Evolutionary conservation across 2,329 filamentous ascomycete species (phyloP), one percentile per base, ranked within the genome.

Genomic region (Cladophialophora carrionii): DNA sequence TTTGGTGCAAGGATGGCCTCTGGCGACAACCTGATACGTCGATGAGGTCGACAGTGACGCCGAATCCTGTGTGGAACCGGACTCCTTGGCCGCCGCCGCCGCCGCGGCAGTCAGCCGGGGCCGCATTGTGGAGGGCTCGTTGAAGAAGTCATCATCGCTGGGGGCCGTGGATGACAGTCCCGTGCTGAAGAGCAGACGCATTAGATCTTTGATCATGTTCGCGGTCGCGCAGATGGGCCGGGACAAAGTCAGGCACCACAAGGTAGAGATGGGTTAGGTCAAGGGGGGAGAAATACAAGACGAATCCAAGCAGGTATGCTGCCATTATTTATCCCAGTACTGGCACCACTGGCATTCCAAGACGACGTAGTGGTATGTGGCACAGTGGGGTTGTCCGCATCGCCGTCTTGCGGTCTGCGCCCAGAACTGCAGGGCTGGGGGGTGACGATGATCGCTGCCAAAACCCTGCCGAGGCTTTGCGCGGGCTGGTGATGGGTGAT

Each of bases 121-220:
- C 52, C 67, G 61, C 59, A 70, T 59, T 20, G 65, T 68, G 20
- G 69, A 71, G 31, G 67, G 67, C 43, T 71, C 69, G 37, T 68
- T 61, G 63, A 68, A 71, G 56, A 71, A 71, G 37, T 65, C 65
- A 46, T 67, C 63, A 24, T 71, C 67, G 20, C 43, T 24, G 61
- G 57, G 54, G 22, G 22, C 41, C 20, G 61, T 34, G 34, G 51
- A 43, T 1, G 61, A 62, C 41, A 60, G 51, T 5, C 65, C 62
- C 3, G 62, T 62, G 31, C 65, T 67, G 62, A 64, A 64, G 26
- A 67, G 43, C 51, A 67, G 34, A 20, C 48, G 62, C 46, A 67
- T 67, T 32, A 67, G 51, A 46, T 61, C 26, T 43, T 64, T 67
- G 62, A 64, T 62, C 65, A 67, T 67, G 31, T 26, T 67, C 24